Conservation (phyloP, 345 rosid genomes). For the Rubroshorea leprosula region DNA sequence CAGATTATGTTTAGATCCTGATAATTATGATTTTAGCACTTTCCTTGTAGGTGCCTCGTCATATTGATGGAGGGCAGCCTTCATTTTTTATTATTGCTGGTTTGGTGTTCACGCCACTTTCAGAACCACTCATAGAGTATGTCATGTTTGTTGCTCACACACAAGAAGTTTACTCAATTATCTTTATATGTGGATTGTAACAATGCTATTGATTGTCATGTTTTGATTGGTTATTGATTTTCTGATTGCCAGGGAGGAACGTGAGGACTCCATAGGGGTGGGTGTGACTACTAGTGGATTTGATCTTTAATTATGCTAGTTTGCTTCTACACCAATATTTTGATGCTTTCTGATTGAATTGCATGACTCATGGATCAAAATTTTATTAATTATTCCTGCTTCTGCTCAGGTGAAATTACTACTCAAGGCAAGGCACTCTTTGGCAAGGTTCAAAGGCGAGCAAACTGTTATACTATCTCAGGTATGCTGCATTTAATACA, state of each 20-base stretch:
- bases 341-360: too few species aligned
- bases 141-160: conserved; percentile 20
- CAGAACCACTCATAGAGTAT: conserved; percentile 95
- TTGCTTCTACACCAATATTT: too few species aligned
- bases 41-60: conserved; percentile 74
- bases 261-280: conserved; percentile 87
- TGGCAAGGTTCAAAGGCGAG: conserved; percentile 85
- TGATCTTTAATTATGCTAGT: conserved; percentile 1
- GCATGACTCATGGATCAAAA: background rate
- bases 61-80: conserved; percentile 88
- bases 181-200: background rate
- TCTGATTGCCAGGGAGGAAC: conserved; percentile 59
- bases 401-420: conserved; percentile 62
- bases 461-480: conserved; percentile 95
- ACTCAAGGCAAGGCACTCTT: conserved; percentile 80
- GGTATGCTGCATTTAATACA: conserved; percentile 41
- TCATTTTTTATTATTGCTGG: conserved; percentile 89
- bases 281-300: conserved; percentile 25
- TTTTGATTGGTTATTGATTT: conserved; percentile 8
- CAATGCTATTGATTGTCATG: too few species aligned
- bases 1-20: conserved; percentile 1
- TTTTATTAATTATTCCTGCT: conserved; percentile 14
- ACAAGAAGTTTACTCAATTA: background rate
- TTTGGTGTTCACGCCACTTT: conserved; percentile 94
- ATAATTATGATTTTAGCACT: conserved; percentile 8